phyloP scores from a whole-genome alignment of 2,329 filamentous ascomycete genomes.

The Xylariaceae sp. region DNA sequence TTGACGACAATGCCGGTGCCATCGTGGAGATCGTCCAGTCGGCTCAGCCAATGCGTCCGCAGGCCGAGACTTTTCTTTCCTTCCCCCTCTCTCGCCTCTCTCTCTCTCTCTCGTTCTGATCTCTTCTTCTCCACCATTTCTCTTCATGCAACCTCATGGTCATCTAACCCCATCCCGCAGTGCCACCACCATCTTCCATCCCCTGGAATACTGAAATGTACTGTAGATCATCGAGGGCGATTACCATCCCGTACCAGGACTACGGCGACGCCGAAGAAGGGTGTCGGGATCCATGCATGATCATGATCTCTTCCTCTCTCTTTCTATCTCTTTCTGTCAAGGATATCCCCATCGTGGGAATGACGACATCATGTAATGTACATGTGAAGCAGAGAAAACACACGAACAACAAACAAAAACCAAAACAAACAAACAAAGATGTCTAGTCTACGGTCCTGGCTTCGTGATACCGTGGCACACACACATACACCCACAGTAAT shows the following conservation, averaged over 20 bases:
- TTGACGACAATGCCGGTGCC: conserved; percentile 15
- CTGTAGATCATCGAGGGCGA: neutral
- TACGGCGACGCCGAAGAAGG: conserved; percentile 10
- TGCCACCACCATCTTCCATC: conserved; percentile 7
- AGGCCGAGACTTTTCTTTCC: neutral
- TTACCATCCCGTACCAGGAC: conserved; percentile 5
- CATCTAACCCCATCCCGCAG: conserved; percentile 7
- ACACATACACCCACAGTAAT: neutral
- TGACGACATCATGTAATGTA: conserved; percentile 2
- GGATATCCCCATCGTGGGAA: conserved; percentile 3
- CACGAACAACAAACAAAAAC: neutral
- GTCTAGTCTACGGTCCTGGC: neutral
- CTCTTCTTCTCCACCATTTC: conserved; percentile 6
- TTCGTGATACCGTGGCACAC: too few relatives aligned
- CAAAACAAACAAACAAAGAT: neutral
- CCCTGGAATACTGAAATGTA: neutral
- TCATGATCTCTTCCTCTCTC: neutral
- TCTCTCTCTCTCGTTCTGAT: neutral
- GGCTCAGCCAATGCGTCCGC: conserved; percentile 2
- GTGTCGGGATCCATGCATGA: neutral
- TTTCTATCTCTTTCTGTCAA: too few relatives aligned
- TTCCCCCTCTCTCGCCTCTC: neutral
- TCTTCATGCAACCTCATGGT: conserved; percentile 15
- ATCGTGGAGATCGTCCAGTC: conserved; percentile 7
- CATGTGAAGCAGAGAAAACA: neutral